A percentile compares a stretch with the other conserved stretches of the same genome.
phyloP scores from a whole-genome alignment of 1,139 yeast species.

The Saccharomyces pastorianus region DNA sequence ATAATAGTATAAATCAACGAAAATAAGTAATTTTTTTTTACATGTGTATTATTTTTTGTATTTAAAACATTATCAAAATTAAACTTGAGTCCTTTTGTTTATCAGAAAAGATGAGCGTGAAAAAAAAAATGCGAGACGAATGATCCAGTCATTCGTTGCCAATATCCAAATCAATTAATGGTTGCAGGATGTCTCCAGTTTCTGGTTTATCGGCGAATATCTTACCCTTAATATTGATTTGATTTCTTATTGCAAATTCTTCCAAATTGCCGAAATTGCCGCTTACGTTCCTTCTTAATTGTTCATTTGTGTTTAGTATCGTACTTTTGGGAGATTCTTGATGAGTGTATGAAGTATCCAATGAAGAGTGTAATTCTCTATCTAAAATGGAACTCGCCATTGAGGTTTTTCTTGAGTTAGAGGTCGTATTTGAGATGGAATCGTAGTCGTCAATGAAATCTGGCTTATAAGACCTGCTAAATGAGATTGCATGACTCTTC shows the following conservation, averaged over 20 bases:
- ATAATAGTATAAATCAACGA: not conserved
- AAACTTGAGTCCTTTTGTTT: not conserved
- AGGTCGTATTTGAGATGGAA: not conserved
- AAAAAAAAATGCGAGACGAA: not conserved
- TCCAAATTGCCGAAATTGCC: slow-evolving; percentile 16
- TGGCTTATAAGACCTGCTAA: slow-evolving; percentile 2
- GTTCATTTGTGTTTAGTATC: slow-evolving; percentile 22
- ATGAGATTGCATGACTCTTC: slow-evolving; percentile 10
- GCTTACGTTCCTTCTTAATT: slow-evolving; percentile 22
- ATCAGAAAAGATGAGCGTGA: not conserved
- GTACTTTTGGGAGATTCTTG: slow-evolving; percentile 15
- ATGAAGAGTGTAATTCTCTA: not conserved
- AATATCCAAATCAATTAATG: slow-evolving; percentile 3
- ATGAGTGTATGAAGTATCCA: slow-evolving; percentile 6
- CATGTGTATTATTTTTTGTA: not conserved
- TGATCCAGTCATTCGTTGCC: not conserved
- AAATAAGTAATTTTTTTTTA: not conserved
- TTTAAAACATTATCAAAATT: not conserved
- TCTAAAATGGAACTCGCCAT: not conserved
- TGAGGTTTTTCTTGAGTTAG: slow-evolving; percentile 5
- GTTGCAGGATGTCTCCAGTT: slow-evolving; percentile 11
- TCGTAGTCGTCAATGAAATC: not conserved
- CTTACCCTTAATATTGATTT: slow-evolving; percentile 15
- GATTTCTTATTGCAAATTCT: slow-evolving; percentile 19
- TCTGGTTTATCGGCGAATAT: slow-evolving; percentile 21